Base-by-base conservation (phyloP, 2,329 filamentous ascomycete genomes). In the Claviceps lovelessii region DNA sequence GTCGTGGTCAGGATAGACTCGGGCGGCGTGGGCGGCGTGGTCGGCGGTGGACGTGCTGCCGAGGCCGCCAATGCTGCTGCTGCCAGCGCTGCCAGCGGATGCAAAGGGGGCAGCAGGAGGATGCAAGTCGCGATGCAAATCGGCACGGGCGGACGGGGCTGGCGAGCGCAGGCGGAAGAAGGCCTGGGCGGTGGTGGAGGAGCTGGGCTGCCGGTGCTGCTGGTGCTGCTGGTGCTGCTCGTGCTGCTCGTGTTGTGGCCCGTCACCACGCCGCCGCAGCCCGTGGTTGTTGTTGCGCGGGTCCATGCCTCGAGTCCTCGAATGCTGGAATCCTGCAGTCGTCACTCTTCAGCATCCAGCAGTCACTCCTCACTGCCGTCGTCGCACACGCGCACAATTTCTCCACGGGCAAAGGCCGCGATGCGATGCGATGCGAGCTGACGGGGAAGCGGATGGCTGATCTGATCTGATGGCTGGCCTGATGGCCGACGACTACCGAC, bases 131-230 rank as follows among this genome's bases (percentile, higher is more conserved):
- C 45, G 45, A 58, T 66, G 66, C 53, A 70, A 73, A 59, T 74
- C 72, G 59, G 70, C 58, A 58, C 72, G 72, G 49, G 52, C 55
- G 53, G 55, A 47, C 52, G 49, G 49, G 55, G 74, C 73, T 58
- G 75, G 74, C 57, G 76, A 78, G 64, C 75, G 72, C 65, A 77
- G 66, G 64, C 67, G 73, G 65, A 77, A 76, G 66, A 65, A 65
- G 56, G 48, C 48, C 41, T 19, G 51, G 50, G 55, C 47, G n/a
- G 28, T 48, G 29, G 54, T 52, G n/a, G 47, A 31, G 44, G 52
- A 45, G 53, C 45, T 52, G 42, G 53, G 33, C 8, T 29, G 28
- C 17, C 15, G 45, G 29, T 10, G 45, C 29, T 23, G n/a, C 11
- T 45, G 2, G 9, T 10, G 44, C n/a, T 13, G 31, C n/a, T 31